These are phyloP conservation scores for Jacaranda mimosifolia DNA, from an alignment of 257 asterid genomes.

Conservation along the genomic window DNA sequence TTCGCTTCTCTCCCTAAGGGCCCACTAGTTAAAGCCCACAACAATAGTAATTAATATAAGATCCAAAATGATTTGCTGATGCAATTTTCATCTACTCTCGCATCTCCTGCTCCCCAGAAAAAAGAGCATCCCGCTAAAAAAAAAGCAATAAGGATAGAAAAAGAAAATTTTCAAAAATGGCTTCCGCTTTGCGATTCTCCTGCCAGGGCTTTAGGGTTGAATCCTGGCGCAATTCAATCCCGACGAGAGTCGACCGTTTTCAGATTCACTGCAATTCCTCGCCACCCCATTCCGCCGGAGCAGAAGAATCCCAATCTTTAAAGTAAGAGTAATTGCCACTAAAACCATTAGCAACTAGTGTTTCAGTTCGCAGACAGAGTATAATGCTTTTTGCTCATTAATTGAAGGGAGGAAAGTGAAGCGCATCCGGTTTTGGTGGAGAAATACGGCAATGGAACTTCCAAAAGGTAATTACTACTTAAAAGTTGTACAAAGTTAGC, in stretches of 20 bases:
- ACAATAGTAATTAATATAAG: neutral
- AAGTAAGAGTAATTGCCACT: conserved; percentile 37
- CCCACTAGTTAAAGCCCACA: neutral
- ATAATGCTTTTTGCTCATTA: conserved; percentile 10
- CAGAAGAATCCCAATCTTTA: conserved; percentile 36
- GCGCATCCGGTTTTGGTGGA: conserved; percentile 67
- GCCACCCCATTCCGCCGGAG: conserved; percentile 49
- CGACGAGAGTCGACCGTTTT: conserved; percentile 43
- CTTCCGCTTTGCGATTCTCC: conserved; percentile 46
- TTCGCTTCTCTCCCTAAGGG: neutral
- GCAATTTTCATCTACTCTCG: conserved; percentile 6
- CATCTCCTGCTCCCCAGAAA: conserved; percentile 15
- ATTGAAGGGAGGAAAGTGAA: conserved; percentile 55
- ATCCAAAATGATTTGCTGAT: neutral
- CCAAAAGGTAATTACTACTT: conserved; percentile 60
- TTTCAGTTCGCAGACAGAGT: neutral
- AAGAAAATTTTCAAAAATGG: conserved; percentile 33
- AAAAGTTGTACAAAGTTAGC: neutral
- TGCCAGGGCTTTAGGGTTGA: conserved; percentile 43
- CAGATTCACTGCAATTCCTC: conserved; percentile 47
- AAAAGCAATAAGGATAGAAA: neutral
- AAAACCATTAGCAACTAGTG: neutral
- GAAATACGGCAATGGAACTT: conserved; percentile 79
- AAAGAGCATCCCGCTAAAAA: conserved; percentile 24
- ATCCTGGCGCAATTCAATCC: conserved; percentile 37